A percentile compares a stretch with the other conserved stretches of the same genome.
Conservation (phyloP, 331 rosid genomes). For the Ulmus americana region DNA sequence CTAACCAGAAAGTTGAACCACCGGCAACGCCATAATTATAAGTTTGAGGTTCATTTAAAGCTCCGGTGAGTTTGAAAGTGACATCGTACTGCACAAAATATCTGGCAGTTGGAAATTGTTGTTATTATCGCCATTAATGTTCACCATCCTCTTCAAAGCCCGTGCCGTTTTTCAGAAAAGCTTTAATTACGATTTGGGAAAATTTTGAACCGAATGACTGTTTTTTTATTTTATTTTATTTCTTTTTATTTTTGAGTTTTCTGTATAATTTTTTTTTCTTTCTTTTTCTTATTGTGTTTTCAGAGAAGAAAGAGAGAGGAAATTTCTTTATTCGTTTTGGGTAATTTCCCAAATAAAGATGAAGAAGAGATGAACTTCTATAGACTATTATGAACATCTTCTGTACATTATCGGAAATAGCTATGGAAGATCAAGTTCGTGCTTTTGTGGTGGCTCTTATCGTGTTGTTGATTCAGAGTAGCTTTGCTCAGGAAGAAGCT, state of each 20-base stretch:
- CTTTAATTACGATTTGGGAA: not conserved
- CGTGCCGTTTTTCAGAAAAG: conserved; percentile 12
- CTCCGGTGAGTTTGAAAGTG: conserved; percentile 37
- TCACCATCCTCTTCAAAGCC: conserved; percentile 19
- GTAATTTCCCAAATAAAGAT: conserved; percentile 3
- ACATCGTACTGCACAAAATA: conserved; percentile 2
- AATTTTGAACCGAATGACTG: not conserved
- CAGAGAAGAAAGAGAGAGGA: too few relatives aligned
- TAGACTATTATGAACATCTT: conserved; percentile 19
- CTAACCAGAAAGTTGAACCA: not conserved
- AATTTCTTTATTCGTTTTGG: not conserved
- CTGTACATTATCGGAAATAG: conserved; percentile 22
- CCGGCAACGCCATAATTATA: conserved; percentile 15
- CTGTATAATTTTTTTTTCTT: not conserved
- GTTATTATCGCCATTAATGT: conserved; percentile 31
- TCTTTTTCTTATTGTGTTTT: conserved; percentile 15
- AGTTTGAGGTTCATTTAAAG: conserved; percentile 29
- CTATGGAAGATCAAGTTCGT: conserved; percentile 40
- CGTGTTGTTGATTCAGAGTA: conserved; percentile 40
- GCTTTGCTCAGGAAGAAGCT: conserved; percentile 27
- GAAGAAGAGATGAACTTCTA: conserved; percentile 26
- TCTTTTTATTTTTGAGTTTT: not conserved
- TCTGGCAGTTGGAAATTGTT: conserved; percentile 24
- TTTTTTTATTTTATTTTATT: too few relatives aligned
- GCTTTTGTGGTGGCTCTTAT: conserved; percentile 22